phyloP scores from a whole-genome alignment of 768 basidiomycete species.

The Cubamyces sp. region DNA sequence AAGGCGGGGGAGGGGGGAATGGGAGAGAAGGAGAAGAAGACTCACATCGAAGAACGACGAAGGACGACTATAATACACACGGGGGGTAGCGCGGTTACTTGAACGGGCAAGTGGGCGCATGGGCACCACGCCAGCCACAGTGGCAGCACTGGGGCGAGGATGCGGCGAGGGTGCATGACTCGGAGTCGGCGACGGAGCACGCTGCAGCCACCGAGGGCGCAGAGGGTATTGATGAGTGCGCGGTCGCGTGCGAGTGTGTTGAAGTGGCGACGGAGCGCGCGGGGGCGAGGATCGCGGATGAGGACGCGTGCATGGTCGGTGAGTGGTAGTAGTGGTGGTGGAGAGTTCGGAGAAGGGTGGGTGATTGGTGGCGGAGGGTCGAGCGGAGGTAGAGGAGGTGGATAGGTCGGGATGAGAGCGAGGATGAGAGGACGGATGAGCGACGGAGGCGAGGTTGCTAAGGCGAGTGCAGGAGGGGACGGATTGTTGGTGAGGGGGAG shows the following conservation, averaged over 20 bases:
- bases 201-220: conserved; percentile 34
- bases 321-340: conserved; percentile 5
- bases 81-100: conserved; percentile 41
- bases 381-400: not conserved
- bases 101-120: conserved; percentile 68
- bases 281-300: conserved; percentile 9
- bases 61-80: conserved; percentile 25
- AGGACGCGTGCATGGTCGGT: conserved; percentile 24
- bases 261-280: conserved; percentile 21
- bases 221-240: conserved; percentile 19
- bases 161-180: conserved; percentile 45
- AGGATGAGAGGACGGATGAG: conserved; percentile 11
- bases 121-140: conserved; percentile 69
- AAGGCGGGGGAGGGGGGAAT: no score
- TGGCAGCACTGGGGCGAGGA: conserved; percentile 80
- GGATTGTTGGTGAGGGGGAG: conserved; percentile 24
- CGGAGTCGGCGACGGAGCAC: conserved; percentile 32
- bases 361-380: not conserved
- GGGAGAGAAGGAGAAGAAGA: conserved; percentile 6
- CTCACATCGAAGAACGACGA: conserved; percentile 33
- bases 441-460: conserved; percentile 11
- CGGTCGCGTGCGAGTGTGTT: conserved; percentile 22
- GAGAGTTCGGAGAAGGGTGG: conserved; percentile 7
- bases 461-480: conserved; percentile 15
- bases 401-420: conserved; percentile 15